Evolutionary conservation across 2,329 filamentous ascomycete genomes (phyloP), one percentile per base, ranked within the genome.

Genomic region (Chrysosporium queenslandicum): DNA sequence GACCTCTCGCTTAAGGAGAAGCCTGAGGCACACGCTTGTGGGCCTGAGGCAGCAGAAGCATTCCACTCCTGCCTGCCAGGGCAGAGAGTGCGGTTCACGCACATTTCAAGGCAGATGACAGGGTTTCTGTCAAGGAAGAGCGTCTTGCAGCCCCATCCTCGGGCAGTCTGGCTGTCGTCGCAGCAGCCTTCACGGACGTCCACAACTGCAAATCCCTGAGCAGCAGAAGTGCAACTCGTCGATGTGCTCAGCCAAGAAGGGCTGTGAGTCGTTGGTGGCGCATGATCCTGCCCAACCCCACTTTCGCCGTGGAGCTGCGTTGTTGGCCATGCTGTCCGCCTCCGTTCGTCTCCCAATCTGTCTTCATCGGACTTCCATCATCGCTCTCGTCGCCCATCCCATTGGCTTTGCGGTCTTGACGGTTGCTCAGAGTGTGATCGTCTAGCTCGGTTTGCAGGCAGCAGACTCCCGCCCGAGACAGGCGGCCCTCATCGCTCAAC

Each of bases 271-370:
- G 9, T 37, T 14, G 9, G 34, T 18, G 34, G n/a, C 34, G 40
- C 37, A 34, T 41, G 37, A 36, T 52, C 27, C 40, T 36, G 42
- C 42, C 42, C 49, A 37, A 42, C 42, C 42, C 49, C 49, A 45
- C 39, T 52, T 46, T n/a, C n/a, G n/a, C n/a, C 25, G 18, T 34
- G 30, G 32, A 46, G 42, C 42, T 34, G 30, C 32, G 2, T 45
- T 41, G 42, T 20, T 12, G 25, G 34, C 23, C 34, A 9, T 27
- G 23, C 32, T 40, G 16, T 23, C 36, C 18, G 18, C 20, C 14
- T n/a, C 32, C 46, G 18, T 37, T 23, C 21, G 12, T 14, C 20
- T 9, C 18, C 32, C 3, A 23, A 6, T 40, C 37, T n/a, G n/a
- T 40, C 40, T n/a, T 43, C 40, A 30, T 49, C 25, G 20, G n/a